Base-by-base conservation (phyloP, 176 grass and related monocot genomes). In the Carex pumila region DNA sequence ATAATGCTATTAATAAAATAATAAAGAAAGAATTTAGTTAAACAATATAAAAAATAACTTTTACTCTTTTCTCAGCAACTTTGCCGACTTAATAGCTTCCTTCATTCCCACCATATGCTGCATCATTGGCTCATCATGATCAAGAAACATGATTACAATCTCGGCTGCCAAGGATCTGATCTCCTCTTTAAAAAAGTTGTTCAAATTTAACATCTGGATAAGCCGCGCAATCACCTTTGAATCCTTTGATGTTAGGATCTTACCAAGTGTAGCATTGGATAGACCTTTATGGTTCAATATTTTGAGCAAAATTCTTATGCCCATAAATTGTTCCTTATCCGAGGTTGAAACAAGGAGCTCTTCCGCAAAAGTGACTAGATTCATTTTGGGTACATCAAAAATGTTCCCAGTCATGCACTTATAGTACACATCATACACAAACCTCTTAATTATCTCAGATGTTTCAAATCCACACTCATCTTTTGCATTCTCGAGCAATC, bases 401-500 rank as follows among this genome's bases (percentile, higher is more conserved):
- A 94, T 84, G 83, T 87, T 91, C 3, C 92, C 87, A 12, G 87
- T 86, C 32, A 91, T 6, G 54, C 89, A 89, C 17, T 86, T 76
- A 11, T 89, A 94, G 89, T 94, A 94, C 2, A 87, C 87, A 65
- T 94, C 92, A 65, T 94, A 94, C 83, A 94, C 91, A 85, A 94
- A 94, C 2, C 92, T 83, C 50, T 88, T 90, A 8, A 94, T 43
- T 7, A 87, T 18, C 3, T 89, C 91, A 22, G 81, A 80, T 9
- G 78, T 29, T 22, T 87, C 91, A 39, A 93, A 88, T 47, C 67
- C 57, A 80, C 85, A 93, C 63, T 96, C 91, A 8, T 4, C 41
- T 68, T 83, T 90, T 4, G 93, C 94, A 67, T 87, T 56, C 56
- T 90, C 74, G 1, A 96, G 89, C 9, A 96, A 67, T 3, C 54